Evolutionary conservation across 495 filamentous ascomycete genomes (phyloP), one percentile per base, ranked within the genome.

Genomic region (Penicillium pancosmium): DNA sequence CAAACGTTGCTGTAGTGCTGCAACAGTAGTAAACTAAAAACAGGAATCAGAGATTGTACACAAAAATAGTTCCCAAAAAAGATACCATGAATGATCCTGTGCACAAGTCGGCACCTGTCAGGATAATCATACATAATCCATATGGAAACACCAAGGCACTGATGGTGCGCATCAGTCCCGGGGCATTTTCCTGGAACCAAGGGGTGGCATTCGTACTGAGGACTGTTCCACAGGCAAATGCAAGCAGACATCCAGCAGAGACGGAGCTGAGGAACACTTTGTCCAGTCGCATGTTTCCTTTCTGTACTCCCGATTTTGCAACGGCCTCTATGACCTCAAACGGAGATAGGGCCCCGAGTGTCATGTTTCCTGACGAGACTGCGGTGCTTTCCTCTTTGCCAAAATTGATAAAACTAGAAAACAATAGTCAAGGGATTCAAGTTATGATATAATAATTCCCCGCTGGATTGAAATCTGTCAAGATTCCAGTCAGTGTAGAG

Each of bases 161-260:
- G 50, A 86, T 76, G 2, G 79, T 83, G 11, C 82, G 77, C 43
- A 88, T 80, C 46, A 88, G 67, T 2, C 86, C 84, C 0, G 80
- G 78, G 6, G 84, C 84, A 64, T 87, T 87, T 10, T 82, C 77
- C 48, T 81, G 74, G 55, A 80, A 86, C 85, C 86, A 88, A 1
- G 84, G 80, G 1, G 82, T 68, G 3, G 81, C 69, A 56, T 76
- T 83, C 25, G 80, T 81, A 49, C 73, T 78, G n/a, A 87, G 70
- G 2, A 71, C 60, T 2, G 79, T 78, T 7, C 80, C 83, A 40
- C 77, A 82, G 7, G 78, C 82, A 55, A 85, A 83, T 21, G 76
- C 74, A n/a, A 84, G 72, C 23, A 85, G 58, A 44, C 77, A 77
- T 1, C 83, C 82, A 2, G 79, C 78, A 43, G 81, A 80, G 25